These are phyloP conservation scores for Lachancea meyersii DNA, from an alignment of 805 yeast genomes.

Conservation along the genomic window DNA sequence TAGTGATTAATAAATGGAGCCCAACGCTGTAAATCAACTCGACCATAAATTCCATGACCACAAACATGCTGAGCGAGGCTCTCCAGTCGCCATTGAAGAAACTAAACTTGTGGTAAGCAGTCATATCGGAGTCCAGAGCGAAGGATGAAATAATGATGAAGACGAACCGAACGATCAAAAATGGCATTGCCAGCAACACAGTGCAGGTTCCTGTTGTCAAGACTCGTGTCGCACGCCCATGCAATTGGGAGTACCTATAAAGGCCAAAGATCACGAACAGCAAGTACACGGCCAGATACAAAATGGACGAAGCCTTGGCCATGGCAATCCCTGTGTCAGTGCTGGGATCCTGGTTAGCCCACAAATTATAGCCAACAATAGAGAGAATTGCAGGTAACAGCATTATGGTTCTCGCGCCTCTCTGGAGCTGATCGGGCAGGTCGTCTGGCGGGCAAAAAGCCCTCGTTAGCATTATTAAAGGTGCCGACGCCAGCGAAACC, in stretches of 20 bases:
- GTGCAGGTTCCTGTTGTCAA: background rate
- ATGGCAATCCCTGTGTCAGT: background rate
- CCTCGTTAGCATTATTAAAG: background rate
- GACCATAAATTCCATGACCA: slow-evolving; percentile 4
- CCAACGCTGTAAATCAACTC: slow-evolving; percentile 1
- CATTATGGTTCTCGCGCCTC: background rate
- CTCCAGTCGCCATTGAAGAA: slow-evolving; percentile 6
- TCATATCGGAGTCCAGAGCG: background rate
- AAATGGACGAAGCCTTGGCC: slow-evolving; percentile 2
- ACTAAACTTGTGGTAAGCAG: slow-evolving; percentile 3
- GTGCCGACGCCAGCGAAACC: slow-evolving; percentile 4
- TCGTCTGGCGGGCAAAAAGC: background rate
- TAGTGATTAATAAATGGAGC: background rate
- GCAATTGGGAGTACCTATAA: background rate
- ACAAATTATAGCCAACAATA: background rate
- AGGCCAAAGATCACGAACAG: background rate
- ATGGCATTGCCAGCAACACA: slow-evolving; percentile 2
- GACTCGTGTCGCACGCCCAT: background rate
- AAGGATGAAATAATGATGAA: slow-evolving; percentile 2
- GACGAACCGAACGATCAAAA: slow-evolving; percentile 2
- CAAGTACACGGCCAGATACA: background rate
- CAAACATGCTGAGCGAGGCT: slow-evolving; percentile 2
- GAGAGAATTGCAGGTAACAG: background rate
- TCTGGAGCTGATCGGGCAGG: background rate
- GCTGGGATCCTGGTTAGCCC: background rate